Conservation (phyloP, 176 grass and related monocot species). For the Triticum urartu region DNA sequence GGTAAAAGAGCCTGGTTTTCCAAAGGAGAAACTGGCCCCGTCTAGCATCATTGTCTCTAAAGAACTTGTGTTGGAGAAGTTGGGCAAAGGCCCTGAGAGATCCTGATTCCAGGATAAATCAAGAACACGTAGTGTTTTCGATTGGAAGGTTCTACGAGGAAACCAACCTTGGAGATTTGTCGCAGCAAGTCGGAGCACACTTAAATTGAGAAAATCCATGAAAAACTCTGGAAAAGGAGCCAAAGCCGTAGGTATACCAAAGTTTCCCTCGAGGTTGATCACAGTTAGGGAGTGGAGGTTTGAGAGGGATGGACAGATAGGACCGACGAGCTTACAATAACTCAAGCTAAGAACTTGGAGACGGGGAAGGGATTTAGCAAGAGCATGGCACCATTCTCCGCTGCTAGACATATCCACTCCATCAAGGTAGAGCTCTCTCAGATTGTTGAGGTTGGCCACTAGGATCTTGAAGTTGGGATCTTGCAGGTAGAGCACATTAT, state of each 20-base stretch:
- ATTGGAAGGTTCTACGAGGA: background rate
- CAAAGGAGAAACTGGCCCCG: background rate
- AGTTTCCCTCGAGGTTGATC: constrained; percentile 14
- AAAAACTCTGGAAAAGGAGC: constrained; percentile 3
- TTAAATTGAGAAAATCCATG: constrained; percentile 10
- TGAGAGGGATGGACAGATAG: constrained; percentile 8
- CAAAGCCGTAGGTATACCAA: too few relatives aligned
- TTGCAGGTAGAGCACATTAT: too few relatives aligned
- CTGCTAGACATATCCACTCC: background rate
- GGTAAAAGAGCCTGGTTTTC: background rate
- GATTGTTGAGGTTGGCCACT: background rate
- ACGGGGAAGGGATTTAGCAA: constrained; percentile 4
- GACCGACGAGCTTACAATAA: background rate
- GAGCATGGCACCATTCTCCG: background rate
- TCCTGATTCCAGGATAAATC: constrained; percentile 22
- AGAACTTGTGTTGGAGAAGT: background rate
- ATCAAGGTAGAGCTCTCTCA: constrained; percentile 1
- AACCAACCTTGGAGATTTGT: constrained; percentile 27
- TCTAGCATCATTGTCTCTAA: background rate
- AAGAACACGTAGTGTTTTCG: constrained; percentile 5
- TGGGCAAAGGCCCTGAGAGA: constrained; percentile 1
- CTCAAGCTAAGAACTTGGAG: constrained; percentile 39
- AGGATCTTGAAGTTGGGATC: too few relatives aligned
- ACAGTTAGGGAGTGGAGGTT: background rate
- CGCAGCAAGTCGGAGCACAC: background rate